phyloP scores from a whole-genome alignment of 345 rosid genomes.

The Boechera divaricarpa region DNA sequence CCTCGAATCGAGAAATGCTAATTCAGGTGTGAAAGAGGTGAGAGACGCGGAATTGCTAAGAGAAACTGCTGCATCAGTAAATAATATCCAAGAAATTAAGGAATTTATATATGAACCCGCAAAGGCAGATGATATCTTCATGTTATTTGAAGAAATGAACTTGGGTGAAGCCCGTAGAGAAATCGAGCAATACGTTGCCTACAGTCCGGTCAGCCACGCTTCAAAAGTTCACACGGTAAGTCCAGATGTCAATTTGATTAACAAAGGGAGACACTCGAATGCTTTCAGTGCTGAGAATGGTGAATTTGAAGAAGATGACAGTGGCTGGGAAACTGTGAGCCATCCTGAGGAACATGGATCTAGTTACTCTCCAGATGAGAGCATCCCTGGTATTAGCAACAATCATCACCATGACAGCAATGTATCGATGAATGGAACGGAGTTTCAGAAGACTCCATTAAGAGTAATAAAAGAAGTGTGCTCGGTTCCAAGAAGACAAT shows the following conservation, averaged over 20 bases:
- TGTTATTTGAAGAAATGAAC: conserved; percentile 69
- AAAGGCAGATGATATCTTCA: conserved; percentile 65
- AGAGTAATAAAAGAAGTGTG: conserved; percentile 72
- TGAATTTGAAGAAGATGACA: conserved; percentile 71
- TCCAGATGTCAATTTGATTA: conserved; percentile 53
- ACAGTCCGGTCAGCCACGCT: conserved; percentile 54
- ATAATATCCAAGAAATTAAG: conserved; percentile 57
- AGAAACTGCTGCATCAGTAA: conserved; percentile 61
- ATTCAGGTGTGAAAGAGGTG: conserved; percentile 40
- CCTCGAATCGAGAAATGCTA: conserved; percentile 50
- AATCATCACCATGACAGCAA: conserved; percentile 53
- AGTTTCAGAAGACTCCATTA: conserved; percentile 57
- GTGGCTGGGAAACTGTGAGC: conserved; percentile 98
- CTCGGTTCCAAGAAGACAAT: conserved; percentile 56
- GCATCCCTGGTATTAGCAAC: conserved; percentile 59
- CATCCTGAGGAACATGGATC: conserved; percentile 83
- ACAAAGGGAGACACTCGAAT: conserved; percentile 48
- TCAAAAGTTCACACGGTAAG: conserved; percentile 55
- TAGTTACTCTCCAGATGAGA: conserved; percentile 71
- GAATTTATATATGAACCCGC: conserved; percentile 72
- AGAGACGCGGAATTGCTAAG: conserved; percentile 51
- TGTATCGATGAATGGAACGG: conserved; percentile 61
- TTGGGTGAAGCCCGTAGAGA: conserved; percentile 48
- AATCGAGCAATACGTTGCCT: conserved; percentile 38
- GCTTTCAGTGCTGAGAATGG: conserved; percentile 50